Evolutionary conservation across 495 filamentous ascomycete genomes (phyloP).

Genomic region (Annulohypoxylon moriforme): DNA sequence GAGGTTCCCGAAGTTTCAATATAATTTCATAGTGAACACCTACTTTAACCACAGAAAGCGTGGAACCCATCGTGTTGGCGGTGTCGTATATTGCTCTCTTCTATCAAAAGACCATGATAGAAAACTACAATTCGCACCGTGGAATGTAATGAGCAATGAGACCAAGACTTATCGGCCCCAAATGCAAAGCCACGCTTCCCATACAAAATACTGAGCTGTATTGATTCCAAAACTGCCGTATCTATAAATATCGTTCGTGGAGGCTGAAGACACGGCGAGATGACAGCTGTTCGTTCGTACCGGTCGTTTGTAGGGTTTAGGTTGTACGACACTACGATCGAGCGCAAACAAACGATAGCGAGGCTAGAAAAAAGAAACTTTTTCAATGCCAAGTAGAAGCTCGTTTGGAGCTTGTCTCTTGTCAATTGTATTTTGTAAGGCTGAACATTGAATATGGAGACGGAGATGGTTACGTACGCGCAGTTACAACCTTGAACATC

Average conservation of each 20-base stretch:
- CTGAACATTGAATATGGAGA: constrained; percentile 28
- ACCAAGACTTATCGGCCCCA: not conserved
- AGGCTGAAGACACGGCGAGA: not conserved
- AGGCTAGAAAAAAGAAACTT: not conserved
- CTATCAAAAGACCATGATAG: constrained; percentile 32
- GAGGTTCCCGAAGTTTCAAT: not conserved
- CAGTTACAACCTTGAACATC: constrained; percentile 23
- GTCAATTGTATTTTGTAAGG: constrained; percentile 24
- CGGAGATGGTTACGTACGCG: constrained; percentile 40
- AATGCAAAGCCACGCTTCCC: not conserved
- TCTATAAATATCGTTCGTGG: not conserved
- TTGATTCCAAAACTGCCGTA: not conserved
- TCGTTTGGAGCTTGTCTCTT: constrained; percentile 47
- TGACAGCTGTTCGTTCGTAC: not conserved
- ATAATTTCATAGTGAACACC: not conserved
- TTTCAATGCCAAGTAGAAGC: constrained; percentile 51
- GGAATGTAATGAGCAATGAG: not conserved
- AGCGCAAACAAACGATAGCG: not conserved
- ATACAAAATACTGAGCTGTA: not conserved
- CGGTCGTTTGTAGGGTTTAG: not conserved
- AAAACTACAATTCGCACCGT: not conserved
- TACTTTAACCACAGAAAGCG: constrained; percentile 61
- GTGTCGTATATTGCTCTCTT: constrained; percentile 36
- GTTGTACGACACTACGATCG: not conserved
- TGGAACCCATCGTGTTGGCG: constrained; percentile 50